Evolutionary conservation across 495 filamentous ascomycete species (phyloP).

Genomic region (Neurospora sp.): DNA sequence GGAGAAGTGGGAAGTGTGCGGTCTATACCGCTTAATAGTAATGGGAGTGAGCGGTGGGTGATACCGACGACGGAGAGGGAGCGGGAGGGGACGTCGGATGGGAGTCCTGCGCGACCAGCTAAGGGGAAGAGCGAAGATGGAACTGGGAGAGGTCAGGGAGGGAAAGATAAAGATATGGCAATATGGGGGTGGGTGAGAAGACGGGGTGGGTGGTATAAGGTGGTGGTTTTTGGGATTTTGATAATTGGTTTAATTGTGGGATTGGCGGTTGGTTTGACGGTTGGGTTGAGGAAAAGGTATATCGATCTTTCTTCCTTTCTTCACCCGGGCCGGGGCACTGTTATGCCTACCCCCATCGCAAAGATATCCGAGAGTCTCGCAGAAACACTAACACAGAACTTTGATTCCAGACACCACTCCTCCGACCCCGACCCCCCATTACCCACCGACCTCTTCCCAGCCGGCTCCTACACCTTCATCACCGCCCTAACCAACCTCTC

Average conservation of each 20-base stretch:
- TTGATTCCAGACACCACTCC: not conserved
- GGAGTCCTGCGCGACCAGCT: not conserved
- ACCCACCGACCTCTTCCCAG: conserved; percentile 33
- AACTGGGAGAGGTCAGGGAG: not conserved
- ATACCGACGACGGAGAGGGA: not conserved
- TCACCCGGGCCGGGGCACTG: not conserved
- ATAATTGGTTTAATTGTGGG: conserved; percentile 27
- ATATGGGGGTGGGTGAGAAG: not conserved
- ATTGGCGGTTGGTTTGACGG: conserved; percentile 31
- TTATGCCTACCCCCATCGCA: too few species aligned
- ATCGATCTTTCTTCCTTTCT: not conserved
- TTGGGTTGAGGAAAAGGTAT: conserved; percentile 33
- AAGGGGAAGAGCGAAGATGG: not conserved
- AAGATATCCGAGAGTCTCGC: not conserved
- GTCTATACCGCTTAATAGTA: not conserved
- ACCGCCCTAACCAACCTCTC: conserved; percentile 41
- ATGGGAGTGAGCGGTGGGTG: not conserved
- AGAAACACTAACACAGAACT: not conserved
- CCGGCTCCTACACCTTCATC: conserved; percentile 43
- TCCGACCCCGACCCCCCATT: not conserved
- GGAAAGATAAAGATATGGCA: not conserved
- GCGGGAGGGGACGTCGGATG: not conserved
- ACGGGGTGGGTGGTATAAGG: conserved; percentile 33
- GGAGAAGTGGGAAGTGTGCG: not conserved
- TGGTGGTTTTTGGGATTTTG: conserved; percentile 20